Evolutionary conservation across 352 stramenopile species (phyloP).

Genomic region (Globisporangium mamillatum): DNA sequence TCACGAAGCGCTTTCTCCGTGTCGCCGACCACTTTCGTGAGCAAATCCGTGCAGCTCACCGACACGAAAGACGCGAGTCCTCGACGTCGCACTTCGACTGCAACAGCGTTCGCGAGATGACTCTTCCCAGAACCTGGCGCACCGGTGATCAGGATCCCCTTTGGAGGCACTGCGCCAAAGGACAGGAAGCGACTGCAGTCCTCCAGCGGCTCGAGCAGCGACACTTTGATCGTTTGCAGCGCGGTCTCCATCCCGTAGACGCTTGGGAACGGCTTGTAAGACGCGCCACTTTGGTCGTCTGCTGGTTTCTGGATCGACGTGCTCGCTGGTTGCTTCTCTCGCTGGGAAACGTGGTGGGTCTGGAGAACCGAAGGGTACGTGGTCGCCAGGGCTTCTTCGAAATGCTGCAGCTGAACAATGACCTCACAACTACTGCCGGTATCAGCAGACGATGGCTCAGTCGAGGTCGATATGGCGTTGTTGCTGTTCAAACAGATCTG

Average conservation of each 20-base stretch:
- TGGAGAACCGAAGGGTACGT: constrained; percentile 96
- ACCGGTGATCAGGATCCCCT: constrained; percentile 98
- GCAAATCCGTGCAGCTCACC: constrained; percentile 85
- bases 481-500: constrained; percentile 49
- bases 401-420: constrained; percentile 33
- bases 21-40: constrained; percentile 90
- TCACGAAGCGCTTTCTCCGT: constrained; percentile 87
- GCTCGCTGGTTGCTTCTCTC: constrained; percentile 30
- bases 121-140: constrained; percentile 98
- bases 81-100: constrained; percentile 50
- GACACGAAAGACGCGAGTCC: constrained; percentile 83
- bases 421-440: not conserved
- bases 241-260: constrained; percentile 97
- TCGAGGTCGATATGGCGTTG: not conserved
- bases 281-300: not conserved
- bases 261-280: constrained; percentile 46
- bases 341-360: constrained; percentile 91
- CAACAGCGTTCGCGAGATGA: constrained; percentile 82
- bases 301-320: constrained; percentile 29
- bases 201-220: constrained; percentile 96
- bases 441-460: constrained; percentile 1
- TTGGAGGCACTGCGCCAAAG: constrained; percentile 96
- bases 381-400: constrained; percentile 86
- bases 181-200: constrained; percentile 94
- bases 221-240: constrained; percentile 94